Conservation (phyloP, 148 eudicot genomes). For the Tetragonia tetragonoides region DNA sequence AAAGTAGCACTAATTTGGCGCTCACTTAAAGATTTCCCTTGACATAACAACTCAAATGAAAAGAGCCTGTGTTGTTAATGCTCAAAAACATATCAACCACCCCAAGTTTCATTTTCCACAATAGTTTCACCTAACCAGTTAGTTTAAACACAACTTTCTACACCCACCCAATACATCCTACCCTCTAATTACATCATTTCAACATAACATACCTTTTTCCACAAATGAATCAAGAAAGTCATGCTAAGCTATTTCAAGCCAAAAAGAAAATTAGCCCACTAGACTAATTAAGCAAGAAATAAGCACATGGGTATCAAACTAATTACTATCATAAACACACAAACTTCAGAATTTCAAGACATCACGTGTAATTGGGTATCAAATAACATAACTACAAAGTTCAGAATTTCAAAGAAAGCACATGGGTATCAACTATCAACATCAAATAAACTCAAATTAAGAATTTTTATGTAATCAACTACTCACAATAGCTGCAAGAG, state of each 20-base stretch:
- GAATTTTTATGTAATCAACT: not conserved
- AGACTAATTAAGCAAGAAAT: not conserved
- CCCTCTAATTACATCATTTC: not conserved
- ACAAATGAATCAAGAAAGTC: not conserved
- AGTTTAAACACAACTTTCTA: not conserved
- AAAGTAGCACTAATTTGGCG: not conserved
- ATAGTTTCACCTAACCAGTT: slow-evolving; percentile 7
- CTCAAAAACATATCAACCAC: not conserved
- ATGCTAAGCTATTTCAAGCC: not conserved
- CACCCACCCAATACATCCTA: slow-evolving; percentile 1
- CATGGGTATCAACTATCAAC: too few species aligned
- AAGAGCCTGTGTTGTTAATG: not conserved
- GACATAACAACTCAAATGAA: not conserved
- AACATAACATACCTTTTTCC: not conserved
- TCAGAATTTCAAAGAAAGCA: not conserved
- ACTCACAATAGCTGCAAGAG: not conserved
- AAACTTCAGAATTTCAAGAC: too few species aligned
- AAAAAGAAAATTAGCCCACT: not conserved
- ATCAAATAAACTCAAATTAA: too few species aligned
- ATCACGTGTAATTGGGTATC: not conserved
- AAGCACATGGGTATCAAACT: slow-evolving; percentile 1
- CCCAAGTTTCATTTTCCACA: not conserved
- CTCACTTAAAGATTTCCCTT: slow-evolving; percentile 2
- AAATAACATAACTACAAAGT: not conserved
- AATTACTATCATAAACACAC: too few species aligned